Percentiles rank a stretch among this genome's conserved stretches.
Evolutionary conservation across 345 rosid genomes (phyloP).

Genomic region (Punica granatum): DNA sequence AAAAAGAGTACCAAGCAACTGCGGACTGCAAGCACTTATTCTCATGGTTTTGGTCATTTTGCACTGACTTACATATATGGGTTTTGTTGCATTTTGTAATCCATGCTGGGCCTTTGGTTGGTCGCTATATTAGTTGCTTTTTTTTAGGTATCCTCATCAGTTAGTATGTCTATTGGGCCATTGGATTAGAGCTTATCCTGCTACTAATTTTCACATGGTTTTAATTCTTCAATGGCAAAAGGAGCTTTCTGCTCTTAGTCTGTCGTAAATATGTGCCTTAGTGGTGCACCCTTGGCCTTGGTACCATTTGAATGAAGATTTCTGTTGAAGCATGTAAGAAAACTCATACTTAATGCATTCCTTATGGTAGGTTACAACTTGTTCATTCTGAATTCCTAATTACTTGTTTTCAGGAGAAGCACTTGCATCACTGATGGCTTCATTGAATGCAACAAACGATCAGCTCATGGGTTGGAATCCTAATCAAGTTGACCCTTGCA

Average conservation of each 20-base stretch:
- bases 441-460: slow-evolving; percentile 38
- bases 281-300: background rate
- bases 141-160: background rate
- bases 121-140: background rate
- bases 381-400: slow-evolving; percentile 2
- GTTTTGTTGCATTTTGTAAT: background rate
- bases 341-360: background rate
- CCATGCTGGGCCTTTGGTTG: background rate
- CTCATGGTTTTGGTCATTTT: background rate
- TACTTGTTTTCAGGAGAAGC: slow-evolving; percentile 61
- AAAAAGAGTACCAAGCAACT: background rate
- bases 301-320: background rate
- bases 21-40: too few species aligned
- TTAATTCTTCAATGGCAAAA: too few species aligned
- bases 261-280: background rate
- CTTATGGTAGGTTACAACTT: background rate
- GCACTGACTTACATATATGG: background rate
- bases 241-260: background rate
- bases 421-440: slow-evolving; percentile 38
- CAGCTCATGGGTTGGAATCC: slow-evolving; percentile 77
- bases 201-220: background rate
- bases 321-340: background rate
- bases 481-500: slow-evolving; percentile 82
- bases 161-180: background rate
- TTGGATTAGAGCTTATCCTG: background rate